phyloP scores from a whole-genome alignment of 1,139 yeast species.

The Magnusiomyces fungicola region DNA sequence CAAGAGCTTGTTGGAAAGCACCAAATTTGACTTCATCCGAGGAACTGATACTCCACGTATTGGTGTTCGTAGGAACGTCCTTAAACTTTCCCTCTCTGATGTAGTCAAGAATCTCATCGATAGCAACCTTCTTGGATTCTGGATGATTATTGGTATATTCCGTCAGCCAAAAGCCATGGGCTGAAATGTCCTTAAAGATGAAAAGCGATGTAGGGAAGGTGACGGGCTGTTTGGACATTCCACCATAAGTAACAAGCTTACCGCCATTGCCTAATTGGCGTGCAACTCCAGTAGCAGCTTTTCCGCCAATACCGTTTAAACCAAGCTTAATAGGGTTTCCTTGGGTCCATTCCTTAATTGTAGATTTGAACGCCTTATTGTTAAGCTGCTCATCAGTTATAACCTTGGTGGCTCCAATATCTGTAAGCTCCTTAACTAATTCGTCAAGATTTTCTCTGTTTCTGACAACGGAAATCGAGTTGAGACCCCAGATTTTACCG shows the following conservation, averaged over 20 bases:
- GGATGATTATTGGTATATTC: conserved; percentile 62
- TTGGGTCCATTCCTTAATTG: conserved; percentile 56
- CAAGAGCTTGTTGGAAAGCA: conserved; percentile 47
- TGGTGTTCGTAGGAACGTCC: conserved; percentile 53
- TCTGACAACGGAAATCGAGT: conserved; percentile 84
- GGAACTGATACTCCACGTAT: conserved; percentile 36
- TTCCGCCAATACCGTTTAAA: conserved; percentile 89
- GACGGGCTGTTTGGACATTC: conserved; percentile 95
- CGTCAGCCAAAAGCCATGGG: conserved; percentile 92
- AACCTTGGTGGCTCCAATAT: conserved; percentile 79
- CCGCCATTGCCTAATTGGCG: conserved; percentile 71
- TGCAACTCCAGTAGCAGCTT: conserved; percentile 71
- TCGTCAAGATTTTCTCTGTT: conserved; percentile 69
- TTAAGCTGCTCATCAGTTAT: conserved; percentile 79
- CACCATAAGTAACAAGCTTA: conserved; percentile 85
- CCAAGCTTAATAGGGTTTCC: conserved; percentile 56
- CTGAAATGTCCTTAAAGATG: conserved; percentile 79
- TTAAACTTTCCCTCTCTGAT: conserved; percentile 42
- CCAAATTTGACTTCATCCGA: conserved; percentile 47
- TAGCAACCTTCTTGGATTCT: conserved; percentile 51
- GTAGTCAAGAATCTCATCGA: conserved; percentile 49
- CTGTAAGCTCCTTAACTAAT: conserved; percentile 48
- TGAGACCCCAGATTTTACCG: conserved; percentile 66
- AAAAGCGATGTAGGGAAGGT: conserved; percentile 79
- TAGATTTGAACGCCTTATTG: conserved; percentile 54